Evolutionary conservation across 2,329 filamentous ascomycete species (phyloP).

Genomic region (Clarireedia homoeocarpa): DNA sequence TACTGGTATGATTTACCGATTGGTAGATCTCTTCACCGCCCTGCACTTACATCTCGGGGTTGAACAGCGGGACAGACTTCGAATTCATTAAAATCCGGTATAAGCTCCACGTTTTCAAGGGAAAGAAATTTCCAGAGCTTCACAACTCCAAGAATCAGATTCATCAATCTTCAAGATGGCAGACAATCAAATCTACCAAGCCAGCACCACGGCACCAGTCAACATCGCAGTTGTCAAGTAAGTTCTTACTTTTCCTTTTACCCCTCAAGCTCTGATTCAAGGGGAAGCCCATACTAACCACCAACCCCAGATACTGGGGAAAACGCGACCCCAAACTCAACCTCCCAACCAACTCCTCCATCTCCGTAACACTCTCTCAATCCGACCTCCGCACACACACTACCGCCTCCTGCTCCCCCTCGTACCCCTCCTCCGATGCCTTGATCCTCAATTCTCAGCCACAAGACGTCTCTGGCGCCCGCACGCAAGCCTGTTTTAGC

Average conservation of each 20-base stretch:
- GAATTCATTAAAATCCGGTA: background rate
- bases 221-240: slow-evolving; percentile 99
- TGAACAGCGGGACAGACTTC: background rate
- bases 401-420: slow-evolving; percentile 79
- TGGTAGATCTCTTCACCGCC: background rate
- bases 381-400: slow-evolving; percentile 90
- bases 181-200: slow-evolving; percentile 61
- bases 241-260: slow-evolving; percentile 10
- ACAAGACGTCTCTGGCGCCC: slow-evolving; percentile 78
- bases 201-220: slow-evolving; percentile 92
- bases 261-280: slow-evolving; percentile 2
- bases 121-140: background rate
- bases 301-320: slow-evolving; percentile 69
- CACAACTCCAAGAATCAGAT: background rate
- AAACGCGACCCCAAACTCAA: slow-evolving; percentile 93
- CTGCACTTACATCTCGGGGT: too few relatives aligned
- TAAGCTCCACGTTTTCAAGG: background rate
- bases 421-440: slow-evolving; percentile 59
- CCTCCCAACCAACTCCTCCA: slow-evolving; percentile 93
- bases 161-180: slow-evolving; percentile 23
- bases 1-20: background rate
- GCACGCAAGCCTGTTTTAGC: slow-evolving; percentile 90
- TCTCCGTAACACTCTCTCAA: slow-evolving; percentile 94
- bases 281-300: slow-evolving; percentile 15
- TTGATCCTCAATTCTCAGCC: slow-evolving; percentile 77